Base-by-base conservation (phyloP, 345 rosid species). In the Ailanthus altissimus region DNA sequence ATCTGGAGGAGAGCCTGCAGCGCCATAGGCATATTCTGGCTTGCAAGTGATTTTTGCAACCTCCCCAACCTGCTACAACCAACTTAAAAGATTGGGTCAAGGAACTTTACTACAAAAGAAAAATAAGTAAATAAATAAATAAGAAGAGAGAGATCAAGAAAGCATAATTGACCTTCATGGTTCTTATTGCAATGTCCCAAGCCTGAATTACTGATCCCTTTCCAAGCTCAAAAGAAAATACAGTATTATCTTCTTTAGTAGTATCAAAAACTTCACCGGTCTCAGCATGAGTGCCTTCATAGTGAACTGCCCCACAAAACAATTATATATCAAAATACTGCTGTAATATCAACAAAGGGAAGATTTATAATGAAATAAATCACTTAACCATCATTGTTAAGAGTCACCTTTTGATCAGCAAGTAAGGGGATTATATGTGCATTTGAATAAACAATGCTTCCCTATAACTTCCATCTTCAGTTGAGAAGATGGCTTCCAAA, bases 21-120 rank as follows among this genome's bases (percentile, higher is more conserved):
- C 84, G 47, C 99, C 95, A 72, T 96, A 96, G 43, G 97, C 98
- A 83, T 93, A 93, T 49, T 96, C 98, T 42, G 99, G 94, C 85
- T 90, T 93, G 88, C 98, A 93, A 59, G 89, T 91, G 81, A 93
- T 78, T 81, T 90, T 92, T 5, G 99, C 99, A 83, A 96, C 88
- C 85, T 96, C 99, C 47, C 99, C 99, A 53, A 92, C 98, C 98
- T 96, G 85, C 47, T 54, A 64, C 61, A 76, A 80, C 28, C 32
- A 76, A 15, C 18, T 20, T 45, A 40, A 23, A 53, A 9, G 57
- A 63, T 38, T 61, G 15, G 18, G 60, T 32, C 36, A 66, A 8
- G 74, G 28, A 61, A 54, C 15, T 70, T 64, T 18, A 43, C 51
- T 67, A 2, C 47, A 21, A 14, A n/a, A n/a, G n/a, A n/a, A n/a